Conservation (phyloP, 257 asterid species). For the Nicotiana tabacum region DNA sequence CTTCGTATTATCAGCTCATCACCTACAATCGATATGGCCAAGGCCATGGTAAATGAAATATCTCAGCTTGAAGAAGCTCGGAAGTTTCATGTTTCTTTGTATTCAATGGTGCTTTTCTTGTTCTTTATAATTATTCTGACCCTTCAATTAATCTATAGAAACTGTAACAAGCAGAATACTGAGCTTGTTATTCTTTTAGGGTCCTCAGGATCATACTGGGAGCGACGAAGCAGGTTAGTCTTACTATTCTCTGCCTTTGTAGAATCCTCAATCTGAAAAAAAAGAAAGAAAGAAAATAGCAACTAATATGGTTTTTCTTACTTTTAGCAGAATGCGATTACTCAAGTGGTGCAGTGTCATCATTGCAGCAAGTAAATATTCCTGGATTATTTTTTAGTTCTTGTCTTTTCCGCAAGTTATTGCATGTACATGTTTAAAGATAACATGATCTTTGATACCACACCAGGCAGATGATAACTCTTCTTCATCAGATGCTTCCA, state of each 20-base stretch:
- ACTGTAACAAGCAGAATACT: neutral
- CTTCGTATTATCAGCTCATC: slow-evolving; percentile 61
- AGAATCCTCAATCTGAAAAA: neutral
- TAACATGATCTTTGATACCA: slow-evolving; percentile 26
- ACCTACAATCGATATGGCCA: slow-evolving; percentile 39
- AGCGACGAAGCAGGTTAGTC: slow-evolving; percentile 47
- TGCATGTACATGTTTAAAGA: neutral
- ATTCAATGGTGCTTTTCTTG: slow-evolving; percentile 53
- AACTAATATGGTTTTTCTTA: neutral
- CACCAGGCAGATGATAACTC: slow-evolving; percentile 46
- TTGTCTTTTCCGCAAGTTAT: neutral
- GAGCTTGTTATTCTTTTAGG: slow-evolving; percentile 39
- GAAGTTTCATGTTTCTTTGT: slow-evolving; percentile 65
- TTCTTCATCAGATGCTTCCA: slow-evolving; percentile 59
- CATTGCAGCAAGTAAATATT: neutral
- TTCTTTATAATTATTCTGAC: neutral
- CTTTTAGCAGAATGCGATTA: neutral
- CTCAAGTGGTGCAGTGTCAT: slow-evolving; percentile 5
- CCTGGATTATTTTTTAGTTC: neutral
- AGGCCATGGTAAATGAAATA: slow-evolving; percentile 58
- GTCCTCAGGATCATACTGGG: slow-evolving; percentile 29
- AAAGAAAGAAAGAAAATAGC: neutral
- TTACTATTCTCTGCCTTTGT: neutral
- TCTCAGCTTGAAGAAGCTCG: slow-evolving; percentile 89
- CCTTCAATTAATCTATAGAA: slow-evolving; percentile 10